A percentile compares a stretch with the other conserved stretches of the same genome.
Evolutionary conservation across 768 basidiomycete genomes (phyloP).

Genomic region (Lentinula sp.): DNA sequence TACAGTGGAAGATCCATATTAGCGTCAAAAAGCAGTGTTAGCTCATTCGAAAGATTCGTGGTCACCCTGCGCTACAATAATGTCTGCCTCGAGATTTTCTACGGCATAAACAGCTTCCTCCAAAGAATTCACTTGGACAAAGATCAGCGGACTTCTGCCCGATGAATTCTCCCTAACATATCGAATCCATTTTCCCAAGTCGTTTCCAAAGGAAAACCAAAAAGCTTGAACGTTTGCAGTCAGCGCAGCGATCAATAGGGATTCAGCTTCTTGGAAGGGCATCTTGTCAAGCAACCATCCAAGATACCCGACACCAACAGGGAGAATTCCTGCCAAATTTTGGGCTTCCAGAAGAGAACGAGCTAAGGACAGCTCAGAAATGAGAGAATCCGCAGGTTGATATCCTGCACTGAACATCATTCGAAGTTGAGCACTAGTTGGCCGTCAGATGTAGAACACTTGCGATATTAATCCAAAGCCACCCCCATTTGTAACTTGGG

Average conservation of each 20-base stretch:
- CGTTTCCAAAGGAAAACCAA: slow-evolving; percentile 70
- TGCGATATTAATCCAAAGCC: slow-evolving; percentile 69
- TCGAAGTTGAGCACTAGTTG: not conserved
- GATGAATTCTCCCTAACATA: slow-evolving; percentile 51
- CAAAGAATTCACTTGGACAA: slow-evolving; percentile 58
- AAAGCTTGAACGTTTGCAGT: slow-evolving; percentile 54
- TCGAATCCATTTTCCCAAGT: slow-evolving; percentile 54
- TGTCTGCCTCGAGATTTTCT: slow-evolving; percentile 67
- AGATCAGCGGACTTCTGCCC: slow-evolving; percentile 45
- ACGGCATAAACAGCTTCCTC: slow-evolving; percentile 53
- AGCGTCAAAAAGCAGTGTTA: not conserved
- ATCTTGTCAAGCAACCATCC: slow-evolving; percentile 62
- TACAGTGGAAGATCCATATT: slow-evolving; percentile 18
- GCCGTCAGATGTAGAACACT: not conserved
- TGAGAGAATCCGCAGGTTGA: slow-evolving; percentile 35
- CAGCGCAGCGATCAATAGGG: slow-evolving; percentile 43
- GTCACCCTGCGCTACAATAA: slow-evolving; percentile 73
- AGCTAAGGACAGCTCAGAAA: slow-evolving; percentile 47
- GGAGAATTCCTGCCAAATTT: slow-evolving; percentile 29
- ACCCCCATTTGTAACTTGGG: slow-evolving; percentile 58
- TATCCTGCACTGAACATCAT: slow-evolving; percentile 32
- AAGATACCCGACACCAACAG: slow-evolving; percentile 72
- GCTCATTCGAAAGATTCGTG: not conserved
- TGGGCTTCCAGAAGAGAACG: slow-evolving; percentile 32
- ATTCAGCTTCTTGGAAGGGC: slow-evolving; percentile 27